Percentiles rank a stretch among this genome's conserved stretches.
phyloP scores from a whole-genome alignment of 768 basidiomycete genomes.

The Dentipellis sp. region DNA sequence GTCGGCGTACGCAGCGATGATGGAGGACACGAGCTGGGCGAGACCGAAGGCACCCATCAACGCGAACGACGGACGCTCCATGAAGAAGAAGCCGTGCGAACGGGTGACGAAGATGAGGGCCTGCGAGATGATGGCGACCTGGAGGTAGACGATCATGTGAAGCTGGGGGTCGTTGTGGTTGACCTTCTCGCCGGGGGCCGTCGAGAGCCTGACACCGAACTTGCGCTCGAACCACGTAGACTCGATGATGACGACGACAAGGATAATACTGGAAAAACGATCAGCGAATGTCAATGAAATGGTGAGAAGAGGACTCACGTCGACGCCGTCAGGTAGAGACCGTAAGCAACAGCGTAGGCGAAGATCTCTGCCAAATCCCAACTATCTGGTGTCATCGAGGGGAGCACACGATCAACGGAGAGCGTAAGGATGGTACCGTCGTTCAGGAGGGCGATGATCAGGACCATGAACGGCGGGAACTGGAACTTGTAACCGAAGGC shows the following conservation, averaged over 20 bases:
- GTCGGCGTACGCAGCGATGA: constrained; percentile 89
- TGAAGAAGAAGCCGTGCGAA: constrained; percentile 93
- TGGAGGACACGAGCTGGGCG: constrained; percentile 90
- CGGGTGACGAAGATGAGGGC: constrained; percentile 96
- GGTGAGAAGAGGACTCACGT: constrained; percentile 47
- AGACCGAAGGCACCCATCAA: constrained; percentile 86
- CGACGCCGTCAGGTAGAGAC: constrained; percentile 84
- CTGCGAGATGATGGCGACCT: constrained; percentile 98
- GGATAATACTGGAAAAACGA: constrained; percentile 43
- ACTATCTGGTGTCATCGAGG: constrained; percentile 84
- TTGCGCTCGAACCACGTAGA: constrained; percentile 84
- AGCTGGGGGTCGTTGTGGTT: constrained; percentile 60
- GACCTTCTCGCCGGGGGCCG: constrained; percentile 15
- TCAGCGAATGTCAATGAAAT: constrained; percentile 1
- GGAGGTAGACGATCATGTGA: constrained; percentile 89
- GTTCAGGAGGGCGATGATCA: constrained; percentile 94
- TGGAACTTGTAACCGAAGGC: constrained; percentile 95
- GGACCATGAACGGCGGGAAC: constrained; percentile 99
- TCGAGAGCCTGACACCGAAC: constrained; percentile 60
- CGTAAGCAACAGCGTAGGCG: constrained; percentile 91
- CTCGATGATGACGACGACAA: constrained; percentile 79
- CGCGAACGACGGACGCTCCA: constrained; percentile 88
- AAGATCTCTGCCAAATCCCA: constrained; percentile 98
- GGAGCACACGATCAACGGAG: constrained; percentile 90
- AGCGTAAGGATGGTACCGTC: constrained; percentile 99